Base-by-base conservation (phyloP, 2,329 filamentous ascomycete genomes). In the Aaosphaeria arxii region DNA sequence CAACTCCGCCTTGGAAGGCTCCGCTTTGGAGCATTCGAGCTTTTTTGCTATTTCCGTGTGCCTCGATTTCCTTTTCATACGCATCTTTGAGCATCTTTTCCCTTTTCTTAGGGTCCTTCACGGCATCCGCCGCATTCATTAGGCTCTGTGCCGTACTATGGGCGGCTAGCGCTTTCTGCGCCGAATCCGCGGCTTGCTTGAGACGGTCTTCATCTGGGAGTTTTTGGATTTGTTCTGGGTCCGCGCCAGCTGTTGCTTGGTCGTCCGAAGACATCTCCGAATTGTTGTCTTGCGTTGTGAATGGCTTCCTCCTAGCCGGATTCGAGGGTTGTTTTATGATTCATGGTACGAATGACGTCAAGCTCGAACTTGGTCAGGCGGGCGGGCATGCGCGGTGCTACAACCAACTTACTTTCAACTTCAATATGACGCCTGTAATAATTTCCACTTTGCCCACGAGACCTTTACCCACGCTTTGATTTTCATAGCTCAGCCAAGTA, bases 1-100 rank as follows among this genome's bases (percentile, higher is more conserved):
- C 73, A 9, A 66, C 58, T 1, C 63, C 62, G 1, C 73, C 73
- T 49, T 74, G 71, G 48, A 73, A 74, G 1, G 68, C 66, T 1
- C 74, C 64, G 1, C 58, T 63, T 38, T 58, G 57, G 32, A 69
- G 57, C 45, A 68, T 55, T 1, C 66, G 54, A 29, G 66, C 66
- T 33, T 69, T 69, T 43, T 66, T 69, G 47, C 55, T 59, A 45
- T 61, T 62, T 7, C 64, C 66, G 30, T 68, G 63, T 1, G 66
- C 66, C 42, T 68, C 60, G 7, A 62, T 46, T 24, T 69, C 64
- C 45, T 67, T 66, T 35, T 61, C 56, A 40, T 67, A 66, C 9
- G 66, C 64, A 44, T 69, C 65, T 40, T 50, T 55, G 1, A 69
- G 62, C 52, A 67, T 59, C 35, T 67, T 61, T 47, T 67, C 60